Evolutionary conservation across 331 rosid genomes (phyloP).

Genomic region (Acacia concinna): DNA sequence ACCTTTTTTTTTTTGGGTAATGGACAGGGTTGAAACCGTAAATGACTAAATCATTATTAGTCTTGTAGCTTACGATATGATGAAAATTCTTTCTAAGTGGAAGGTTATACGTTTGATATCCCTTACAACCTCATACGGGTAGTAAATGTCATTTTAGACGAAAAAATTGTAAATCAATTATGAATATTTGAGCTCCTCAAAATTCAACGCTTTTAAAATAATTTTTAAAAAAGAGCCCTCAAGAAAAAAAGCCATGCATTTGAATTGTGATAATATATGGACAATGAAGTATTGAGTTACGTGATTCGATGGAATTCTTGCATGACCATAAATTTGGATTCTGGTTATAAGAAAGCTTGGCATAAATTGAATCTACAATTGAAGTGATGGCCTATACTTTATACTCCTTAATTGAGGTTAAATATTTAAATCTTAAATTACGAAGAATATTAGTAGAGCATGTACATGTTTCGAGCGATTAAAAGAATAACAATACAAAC

Average conservation of each 20-base stretch:
- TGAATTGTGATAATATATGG: neutral
- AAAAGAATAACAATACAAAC: too few relatives aligned
- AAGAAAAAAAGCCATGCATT: neutral
- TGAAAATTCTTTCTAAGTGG: too few relatives aligned
- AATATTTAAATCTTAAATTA: neutral
- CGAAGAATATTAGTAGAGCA: neutral
- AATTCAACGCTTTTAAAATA: neutral
- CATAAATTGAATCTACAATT: neutral
- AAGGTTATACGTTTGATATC: too few relatives aligned
- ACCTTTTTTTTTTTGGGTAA: neutral
- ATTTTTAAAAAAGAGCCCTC: neutral
- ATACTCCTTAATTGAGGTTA: neutral
- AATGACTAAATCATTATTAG: too few relatives aligned
- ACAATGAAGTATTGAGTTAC: too few relatives aligned
- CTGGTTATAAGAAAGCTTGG: neutral
- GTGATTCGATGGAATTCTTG: neutral
- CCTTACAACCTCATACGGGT: too few relatives aligned
- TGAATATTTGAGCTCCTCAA: neutral
- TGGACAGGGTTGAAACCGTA: neutral
- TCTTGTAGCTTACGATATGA: too few relatives aligned
- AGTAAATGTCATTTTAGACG: too few relatives aligned
- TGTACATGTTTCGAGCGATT: too few relatives aligned
- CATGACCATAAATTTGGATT: neutral
- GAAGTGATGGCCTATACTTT: neutral
- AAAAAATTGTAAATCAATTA: too few relatives aligned